Percentiles rank a stretch among this genome's conserved stretches.
phyloP scores from a whole-genome alignment of 2,329 filamentous ascomycete genomes.

The Phyllosticta citrichinensis region DNA sequence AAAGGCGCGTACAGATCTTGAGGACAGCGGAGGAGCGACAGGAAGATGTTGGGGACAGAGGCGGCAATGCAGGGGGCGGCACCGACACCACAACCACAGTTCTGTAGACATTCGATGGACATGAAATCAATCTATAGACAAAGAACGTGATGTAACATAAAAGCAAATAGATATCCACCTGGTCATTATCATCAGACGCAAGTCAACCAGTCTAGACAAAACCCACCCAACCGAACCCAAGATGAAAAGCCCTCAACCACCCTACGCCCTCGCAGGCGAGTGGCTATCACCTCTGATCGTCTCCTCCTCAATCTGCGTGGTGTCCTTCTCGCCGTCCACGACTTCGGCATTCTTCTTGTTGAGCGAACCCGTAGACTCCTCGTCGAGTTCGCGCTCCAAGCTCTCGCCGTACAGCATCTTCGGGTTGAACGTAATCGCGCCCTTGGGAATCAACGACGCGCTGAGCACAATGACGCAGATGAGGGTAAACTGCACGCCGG shows the following conservation, averaged over 20 bases:
- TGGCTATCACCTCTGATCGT: not conserved
- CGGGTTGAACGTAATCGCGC: conserved; percentile 36
- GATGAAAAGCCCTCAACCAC: not conserved
- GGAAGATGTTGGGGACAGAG: too few species aligned
- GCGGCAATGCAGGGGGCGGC: too few species aligned
- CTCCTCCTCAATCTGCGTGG: not conserved
- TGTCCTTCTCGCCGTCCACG: not conserved
- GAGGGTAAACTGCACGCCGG: conserved; percentile 39
- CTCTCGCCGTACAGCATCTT: conserved; percentile 31
- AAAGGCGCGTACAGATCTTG: too few species aligned
- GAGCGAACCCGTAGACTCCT: not conserved
- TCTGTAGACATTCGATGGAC: too few species aligned
- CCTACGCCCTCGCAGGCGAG: not conserved
- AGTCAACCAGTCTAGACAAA: not conserved
- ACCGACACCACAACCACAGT: too few species aligned
- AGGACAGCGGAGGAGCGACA: too few species aligned
- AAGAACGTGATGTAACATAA: too few species aligned
- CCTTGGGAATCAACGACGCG: conserved; percentile 38
- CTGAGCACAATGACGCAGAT: conserved; percentile 33
- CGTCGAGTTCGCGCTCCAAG: conserved; percentile 19
- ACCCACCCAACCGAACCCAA: not conserved
- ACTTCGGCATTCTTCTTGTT: not conserved
- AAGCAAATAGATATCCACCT: too few species aligned
- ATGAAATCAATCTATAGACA: too few species aligned
- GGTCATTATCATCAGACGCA: not conserved